phyloP scores from a whole-genome alignment of 306 rosid species.

The Datisca glomerata region DNA sequence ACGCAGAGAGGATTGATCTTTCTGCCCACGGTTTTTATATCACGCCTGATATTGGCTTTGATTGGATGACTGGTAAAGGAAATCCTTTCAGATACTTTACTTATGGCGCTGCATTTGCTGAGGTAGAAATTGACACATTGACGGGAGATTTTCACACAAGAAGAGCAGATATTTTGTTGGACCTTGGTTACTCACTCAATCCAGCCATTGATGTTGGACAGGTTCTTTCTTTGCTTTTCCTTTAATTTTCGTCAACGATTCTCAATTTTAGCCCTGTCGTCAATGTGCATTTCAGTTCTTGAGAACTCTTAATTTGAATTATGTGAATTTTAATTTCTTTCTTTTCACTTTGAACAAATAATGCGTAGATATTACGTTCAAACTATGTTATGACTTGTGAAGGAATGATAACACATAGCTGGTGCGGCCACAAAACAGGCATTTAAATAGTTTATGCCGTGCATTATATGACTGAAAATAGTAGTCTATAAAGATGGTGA shows the following conservation, averaged over 20 bases:
- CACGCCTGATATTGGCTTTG: constrained; percentile 77
- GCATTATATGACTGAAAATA: no score
- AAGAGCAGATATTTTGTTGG: constrained; percentile 53
- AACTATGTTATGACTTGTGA: no score
- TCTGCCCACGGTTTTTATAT: constrained; percentile 94
- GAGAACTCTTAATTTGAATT: no score
- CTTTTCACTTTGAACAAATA: no score
- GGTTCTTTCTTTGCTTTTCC: constrained; percentile 27
- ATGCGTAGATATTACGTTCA: no score
- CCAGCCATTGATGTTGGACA: constrained; percentile 95
- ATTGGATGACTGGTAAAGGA: constrained; percentile 75
- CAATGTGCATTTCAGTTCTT: neutral
- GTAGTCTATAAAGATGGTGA: no score
- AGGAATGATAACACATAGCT: no score
- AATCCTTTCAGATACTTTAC: constrained; percentile 75
- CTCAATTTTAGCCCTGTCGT: neutral
- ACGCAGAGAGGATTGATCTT: constrained; percentile 70
- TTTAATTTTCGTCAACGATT: neutral
- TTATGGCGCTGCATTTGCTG: constrained; percentile 90
- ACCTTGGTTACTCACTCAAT: constrained; percentile 82
- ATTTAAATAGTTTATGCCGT: no score
- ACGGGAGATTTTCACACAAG: constrained; percentile 94
- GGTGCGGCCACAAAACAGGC: no score
- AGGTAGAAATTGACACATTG: constrained; percentile 91
- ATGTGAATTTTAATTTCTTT: no score